Base-by-base conservation (phyloP, 371 early-diverging fungal genomes). In the Funneliformis caledonium region DNA sequence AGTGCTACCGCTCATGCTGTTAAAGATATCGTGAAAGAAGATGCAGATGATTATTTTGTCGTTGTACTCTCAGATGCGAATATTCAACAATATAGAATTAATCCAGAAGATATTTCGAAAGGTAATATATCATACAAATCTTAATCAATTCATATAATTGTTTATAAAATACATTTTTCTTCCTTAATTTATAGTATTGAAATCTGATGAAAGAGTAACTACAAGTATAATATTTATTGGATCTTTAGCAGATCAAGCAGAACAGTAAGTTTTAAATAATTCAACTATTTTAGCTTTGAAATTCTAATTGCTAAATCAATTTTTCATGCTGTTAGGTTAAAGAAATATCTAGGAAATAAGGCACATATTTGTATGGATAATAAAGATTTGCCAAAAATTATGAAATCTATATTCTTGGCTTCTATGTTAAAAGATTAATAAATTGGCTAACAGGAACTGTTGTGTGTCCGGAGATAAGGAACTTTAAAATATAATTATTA, bases 11-110 rank as follows among this genome's bases (percentile, higher is more conserved):
- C 91, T 52, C 87, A 88, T 80, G 93, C 93, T 3, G 88, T 96
- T 78, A 91, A 92, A 64, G 91, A 93, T 60, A 89, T 94, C 72
- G 88, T 88, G 10, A 87, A 92, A 76, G 93, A 94, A 50, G 94
- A 94, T 74, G 93, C 88, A 0, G 96, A 95, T 81, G 94, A 93
- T 75, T 92, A 94, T 82, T 92, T 94, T 86, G 94, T 93, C 4
- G 89, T 93, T 26, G 87, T 96, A 11, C 84, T 96, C 47, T 94
- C 94, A 19, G 96, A 96, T 85, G 96, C 96, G n/a, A 96, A 96
- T 82, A 89, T 96, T 82, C 84, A 88, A 6, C 93, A 94, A 77
- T 96, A 96, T 85, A 93, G 92, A 78, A 96, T 96, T 77, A 88
- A 88, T 59, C 93, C 96, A 1, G 88, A 88, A 10, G 91, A 91